Evolutionary conservation across 2,329 filamentous ascomycete genomes (phyloP), one percentile per base, ranked within the genome.

Genomic region (Ilyonectria sp.): DNA sequence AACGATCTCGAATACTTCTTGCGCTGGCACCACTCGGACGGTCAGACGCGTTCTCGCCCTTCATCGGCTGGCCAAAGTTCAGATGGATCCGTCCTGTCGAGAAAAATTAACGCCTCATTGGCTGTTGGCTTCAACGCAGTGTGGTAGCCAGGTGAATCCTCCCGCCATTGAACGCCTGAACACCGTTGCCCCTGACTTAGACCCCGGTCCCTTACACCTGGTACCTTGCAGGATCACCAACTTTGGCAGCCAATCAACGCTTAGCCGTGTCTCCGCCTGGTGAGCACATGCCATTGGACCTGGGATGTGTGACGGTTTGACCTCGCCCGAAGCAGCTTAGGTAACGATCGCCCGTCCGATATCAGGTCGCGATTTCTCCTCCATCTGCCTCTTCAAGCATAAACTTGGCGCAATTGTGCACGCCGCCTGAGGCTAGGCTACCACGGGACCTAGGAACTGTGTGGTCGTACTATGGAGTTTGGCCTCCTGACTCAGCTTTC

Each of bases 181-280:
- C 54, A 57, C 69, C 68, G 37, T 58, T 69, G 73, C 71, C 74
- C 75, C 73, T 76, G 73, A 73, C 65, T 65, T 56, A 56, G 70
- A 70, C 61, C 71, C 68, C 68, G 63, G 37, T 37, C 56, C 35
- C 68, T 69, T 69, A 58, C 53, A 60, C 66, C 65, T 57, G 46
- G 73, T 73, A 64, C 74, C 73, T 71, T 71, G 63, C 64, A 75
- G 68, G 67, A 71, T 75, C 73, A 74, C 64, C 70, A 63, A 44
- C 37, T 67, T 52, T 33, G 60, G 60, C 57, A 72, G 63, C 74
- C 71, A 75, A 73, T 63, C 71, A 76, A 46, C 49, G 37, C 50
- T 29, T 26, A 55, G 37, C 29, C 46, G 40, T 53, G 68, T 72
- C 67, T 67, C 69, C 72, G 65, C 69, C 54, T 54, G 50, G 46